Conservation (phyloP, 2,329 filamentous ascomycete species). For the Pseudocercospora vitis region DNA sequence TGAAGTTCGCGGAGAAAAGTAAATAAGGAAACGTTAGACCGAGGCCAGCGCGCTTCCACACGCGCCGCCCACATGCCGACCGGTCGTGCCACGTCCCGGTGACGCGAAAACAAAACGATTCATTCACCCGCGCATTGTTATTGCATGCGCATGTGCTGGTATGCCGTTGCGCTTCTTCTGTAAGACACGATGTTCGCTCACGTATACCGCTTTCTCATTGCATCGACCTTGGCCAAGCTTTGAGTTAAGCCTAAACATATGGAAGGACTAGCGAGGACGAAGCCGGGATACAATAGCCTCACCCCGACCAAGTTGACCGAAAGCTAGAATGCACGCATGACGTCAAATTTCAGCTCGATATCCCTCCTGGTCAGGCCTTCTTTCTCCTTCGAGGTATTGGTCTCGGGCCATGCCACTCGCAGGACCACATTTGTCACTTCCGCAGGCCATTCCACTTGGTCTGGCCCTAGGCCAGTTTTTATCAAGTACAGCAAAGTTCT, state of each 20-base stretch:
- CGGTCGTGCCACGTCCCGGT: not conserved
- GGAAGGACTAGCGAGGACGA: no score
- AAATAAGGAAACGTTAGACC: not conserved
- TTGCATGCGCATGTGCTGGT: not conserved
- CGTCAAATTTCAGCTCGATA: no score
- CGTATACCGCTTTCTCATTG: not conserved
- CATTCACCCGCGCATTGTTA: no score
- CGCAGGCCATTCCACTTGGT: not conserved
- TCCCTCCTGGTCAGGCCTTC: not conserved
- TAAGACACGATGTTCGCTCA: not conserved
- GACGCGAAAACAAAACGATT: not conserved
- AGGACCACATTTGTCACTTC: not conserved
- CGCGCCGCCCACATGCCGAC: not conserved
- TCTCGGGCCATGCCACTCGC: no score
- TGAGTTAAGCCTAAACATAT: no score
- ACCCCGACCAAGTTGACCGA: no score
- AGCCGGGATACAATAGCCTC: no score
- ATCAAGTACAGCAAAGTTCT: not conserved
- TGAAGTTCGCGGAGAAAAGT: not conserved
- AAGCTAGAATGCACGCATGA: no score
- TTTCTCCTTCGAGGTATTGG: no score
- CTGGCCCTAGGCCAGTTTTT: not conserved
- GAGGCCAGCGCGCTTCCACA: not conserved
- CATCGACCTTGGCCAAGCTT: no score
- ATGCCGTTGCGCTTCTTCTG: not conserved